Percentiles rank a stretch among this genome's conserved stretches.
Conservation (phyloP, 805 yeast genomes). For the Lachancea lanzarotensis region DNA sequence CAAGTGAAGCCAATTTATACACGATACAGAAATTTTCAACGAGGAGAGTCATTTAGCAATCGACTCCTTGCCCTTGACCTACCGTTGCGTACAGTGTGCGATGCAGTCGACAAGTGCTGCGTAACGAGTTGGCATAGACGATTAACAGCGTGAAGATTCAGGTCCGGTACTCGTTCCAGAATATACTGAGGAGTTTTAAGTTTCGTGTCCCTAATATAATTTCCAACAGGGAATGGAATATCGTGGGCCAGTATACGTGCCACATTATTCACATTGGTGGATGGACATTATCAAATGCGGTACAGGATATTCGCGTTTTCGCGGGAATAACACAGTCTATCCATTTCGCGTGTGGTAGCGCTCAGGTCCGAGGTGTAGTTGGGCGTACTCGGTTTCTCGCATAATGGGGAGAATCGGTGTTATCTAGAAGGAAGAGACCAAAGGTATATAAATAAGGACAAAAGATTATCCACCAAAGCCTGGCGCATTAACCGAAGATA, state of each 20-base stretch:
- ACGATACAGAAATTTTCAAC: too few relatives aligned
- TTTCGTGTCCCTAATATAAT: too few relatives aligned
- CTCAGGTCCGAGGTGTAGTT: neutral
- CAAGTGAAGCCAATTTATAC: too few relatives aligned
- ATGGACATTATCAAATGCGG: neutral
- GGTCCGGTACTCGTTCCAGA: neutral
- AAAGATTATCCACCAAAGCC: too few relatives aligned
- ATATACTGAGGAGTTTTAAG: neutral
- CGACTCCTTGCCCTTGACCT: too few relatives aligned
- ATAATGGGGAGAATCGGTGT: neutral
- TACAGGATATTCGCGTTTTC: neutral
- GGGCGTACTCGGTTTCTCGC: neutral
- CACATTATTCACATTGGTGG: neutral
- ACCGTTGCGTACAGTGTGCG: too few relatives aligned
- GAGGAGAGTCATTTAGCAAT: too few relatives aligned
- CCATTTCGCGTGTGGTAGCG: neutral
- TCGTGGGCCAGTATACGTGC: neutral
- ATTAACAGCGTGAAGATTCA: neutral
- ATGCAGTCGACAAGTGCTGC: too few relatives aligned
- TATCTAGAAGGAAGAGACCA: neutral
- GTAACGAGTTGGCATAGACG: too few relatives aligned
- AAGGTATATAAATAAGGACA: neutral
- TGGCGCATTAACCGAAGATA: too few relatives aligned
- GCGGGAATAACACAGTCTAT: conserved; percentile 1
- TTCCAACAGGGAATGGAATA: neutral